Evolutionary conservation across 805 yeast species (phyloP).

Genomic region (Saccharomycopsis capsularis): DNA sequence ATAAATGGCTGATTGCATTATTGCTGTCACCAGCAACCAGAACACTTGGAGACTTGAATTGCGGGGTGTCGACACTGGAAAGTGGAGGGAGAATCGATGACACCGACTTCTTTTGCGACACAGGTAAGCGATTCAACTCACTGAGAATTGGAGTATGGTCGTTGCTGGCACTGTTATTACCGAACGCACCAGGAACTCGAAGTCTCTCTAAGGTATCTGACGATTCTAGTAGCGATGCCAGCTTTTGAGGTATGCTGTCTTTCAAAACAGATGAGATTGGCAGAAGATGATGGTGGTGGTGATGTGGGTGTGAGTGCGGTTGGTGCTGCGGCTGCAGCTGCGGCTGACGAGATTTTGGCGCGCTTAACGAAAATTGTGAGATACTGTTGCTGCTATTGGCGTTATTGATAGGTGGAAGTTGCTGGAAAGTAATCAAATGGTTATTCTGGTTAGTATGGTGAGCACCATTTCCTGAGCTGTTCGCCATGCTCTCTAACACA

Average conservation of each 20-base stretch:
- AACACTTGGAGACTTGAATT: not conserved
- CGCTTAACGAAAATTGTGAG: not conserved
- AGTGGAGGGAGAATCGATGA: not conserved
- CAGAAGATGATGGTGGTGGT: not conserved
- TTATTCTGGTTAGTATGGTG: slow-evolving; percentile 7
- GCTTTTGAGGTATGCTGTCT: too few relatives aligned
- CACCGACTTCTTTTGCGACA: not conserved
- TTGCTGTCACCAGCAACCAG: not conserved
- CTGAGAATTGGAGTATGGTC: slow-evolving; percentile 16
- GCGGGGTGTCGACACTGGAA: not conserved
- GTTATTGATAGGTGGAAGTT: not conserved
- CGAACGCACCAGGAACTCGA: not conserved
- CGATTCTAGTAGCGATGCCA: too few relatives aligned
- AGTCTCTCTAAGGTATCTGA: too few relatives aligned
- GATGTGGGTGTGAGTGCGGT: not conserved
- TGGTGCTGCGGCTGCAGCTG: slow-evolving; percentile 17
- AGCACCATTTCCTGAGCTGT: slow-evolving; percentile 20
- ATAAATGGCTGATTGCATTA: not conserved
- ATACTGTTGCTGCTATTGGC: slow-evolving; percentile 3
- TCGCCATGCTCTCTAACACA: slow-evolving; percentile 35
- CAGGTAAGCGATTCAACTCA: slow-evolving; percentile 13
- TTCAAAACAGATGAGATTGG: slow-evolving; percentile 4
- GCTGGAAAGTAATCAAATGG: too few relatives aligned
- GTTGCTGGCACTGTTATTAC: not conserved
- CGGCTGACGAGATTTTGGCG: slow-evolving; percentile 3